Evolutionary conservation across 2,329 filamentous ascomycete species (phyloP), one percentile per base, ranked within the genome.

Genomic region (Trichophyton schoenleinii): DNA sequence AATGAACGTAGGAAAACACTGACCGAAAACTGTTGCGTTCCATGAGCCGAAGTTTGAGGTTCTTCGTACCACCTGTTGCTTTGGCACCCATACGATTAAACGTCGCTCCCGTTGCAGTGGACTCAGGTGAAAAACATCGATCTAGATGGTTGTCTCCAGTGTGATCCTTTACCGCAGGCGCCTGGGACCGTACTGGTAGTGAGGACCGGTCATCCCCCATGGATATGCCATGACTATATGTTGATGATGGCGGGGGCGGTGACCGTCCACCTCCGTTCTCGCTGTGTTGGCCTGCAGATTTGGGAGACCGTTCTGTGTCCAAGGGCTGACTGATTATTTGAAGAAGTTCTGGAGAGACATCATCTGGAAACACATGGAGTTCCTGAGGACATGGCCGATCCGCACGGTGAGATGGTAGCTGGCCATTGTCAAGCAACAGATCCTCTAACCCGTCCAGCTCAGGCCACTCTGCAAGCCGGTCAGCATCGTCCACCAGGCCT

Each of bases 401-500:
- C 9, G 61, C 59, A 62, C 60, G 64, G 25, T 60, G 41, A 9
- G 61, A 48, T 5, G 63, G 59, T 15, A 60, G 20, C 41, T 59
- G 52, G 41, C 59, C 60, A 18, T 52, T 38, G 25, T 60, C 59
- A 8, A 61, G 36, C 28, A 25, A 25, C 38, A 59, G 20, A 20
- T 64, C 62, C 31, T 61, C 57, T 41, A 63, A 28, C 13, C 49
- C 58, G 11, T 59, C 53, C 31, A 64, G 28, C 22, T 58, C 46
- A n/a, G 63, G 64, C 65, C 65, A 66, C 60, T 63, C 61, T 6
- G 52, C 52, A 9, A 63, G 36, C 15, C 38, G 22, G 42, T 60
- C 44, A 58, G 59, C 61, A 59, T 61, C 63, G 8, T 41, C 57
- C 13, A 44, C 41, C 5, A 11, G 31, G 20, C n/a, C 52, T 20